A percentile compares a stretch with the other conserved stretches of the same genome.
These are phyloP conservation scores for Guadua angustifolia DNA, from an alignment of 176 grass and related monocot genomes.

Conservation along the genomic window DNA sequence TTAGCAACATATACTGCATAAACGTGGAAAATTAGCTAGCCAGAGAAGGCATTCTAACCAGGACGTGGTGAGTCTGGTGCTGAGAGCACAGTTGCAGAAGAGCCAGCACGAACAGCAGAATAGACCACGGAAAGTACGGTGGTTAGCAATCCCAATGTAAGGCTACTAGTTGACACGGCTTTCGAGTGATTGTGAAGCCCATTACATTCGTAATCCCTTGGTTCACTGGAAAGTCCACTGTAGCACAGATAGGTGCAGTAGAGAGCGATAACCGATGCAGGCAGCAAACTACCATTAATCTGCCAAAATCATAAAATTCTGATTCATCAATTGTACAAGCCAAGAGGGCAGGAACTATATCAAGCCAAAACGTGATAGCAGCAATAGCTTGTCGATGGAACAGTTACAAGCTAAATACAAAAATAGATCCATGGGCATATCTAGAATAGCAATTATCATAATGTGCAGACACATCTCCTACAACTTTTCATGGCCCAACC, in stretches of 20 bases:
- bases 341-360: background rate
- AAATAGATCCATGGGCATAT: background rate
- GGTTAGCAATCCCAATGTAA: conserved; percentile 81
- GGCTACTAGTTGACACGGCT: conserved; percentile 89
- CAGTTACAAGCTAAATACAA: background rate
- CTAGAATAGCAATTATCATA: background rate
- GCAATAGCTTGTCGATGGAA: background rate
- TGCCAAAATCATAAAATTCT: conserved; percentile 34
- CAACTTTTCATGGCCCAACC: background rate
- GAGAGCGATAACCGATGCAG: conserved; percentile 75
- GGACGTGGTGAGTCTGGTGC: conserved; percentile 81
- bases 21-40: conserved; percentile 18
- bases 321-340: background rate
- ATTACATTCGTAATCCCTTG: conserved; percentile 94
- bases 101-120: conserved; percentile 96
- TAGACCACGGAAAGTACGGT: conserved; percentile 99
- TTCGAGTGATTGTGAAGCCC: conserved; percentile 96
- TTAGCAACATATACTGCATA: conserved; percentile 12
- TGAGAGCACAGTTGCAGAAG: conserved; percentile 76
- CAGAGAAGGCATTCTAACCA: conserved; percentile 46
- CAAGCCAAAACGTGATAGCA: background rate
- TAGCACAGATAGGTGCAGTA: conserved; percentile 96
- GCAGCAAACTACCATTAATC: conserved; percentile 95
- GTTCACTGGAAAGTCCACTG: conserved; percentile 93
- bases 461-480: background rate